Conservation (phyloP, 352 stramenopile species). For the Phytophthora kernoviae region DNA sequence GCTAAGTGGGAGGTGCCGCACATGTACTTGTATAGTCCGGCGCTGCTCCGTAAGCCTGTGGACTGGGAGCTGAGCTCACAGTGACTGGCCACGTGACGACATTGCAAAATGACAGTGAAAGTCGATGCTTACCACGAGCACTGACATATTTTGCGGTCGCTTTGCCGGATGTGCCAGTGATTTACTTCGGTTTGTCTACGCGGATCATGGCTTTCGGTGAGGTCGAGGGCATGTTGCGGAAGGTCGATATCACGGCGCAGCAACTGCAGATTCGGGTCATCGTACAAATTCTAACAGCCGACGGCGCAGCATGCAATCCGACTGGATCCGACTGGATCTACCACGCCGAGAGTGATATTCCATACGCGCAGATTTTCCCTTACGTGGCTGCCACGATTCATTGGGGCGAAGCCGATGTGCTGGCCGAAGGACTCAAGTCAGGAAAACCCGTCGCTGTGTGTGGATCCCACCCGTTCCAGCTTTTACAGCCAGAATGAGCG, state of each 20-base stretch:
- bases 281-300: constrained; percentile 36
- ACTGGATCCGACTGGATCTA: constrained; percentile 23
- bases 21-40: constrained; percentile 45
- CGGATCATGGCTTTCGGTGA: constrained; percentile 16
- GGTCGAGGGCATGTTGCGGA: constrained; percentile 33
- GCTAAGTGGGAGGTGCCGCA: constrained; percentile 44
- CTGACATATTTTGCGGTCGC: constrained; percentile 11
- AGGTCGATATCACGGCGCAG: constrained; percentile 36
- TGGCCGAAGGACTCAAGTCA: constrained; percentile 73
- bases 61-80: constrained; percentile 47
- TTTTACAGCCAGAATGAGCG: constrained; percentile 75
- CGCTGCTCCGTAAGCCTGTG: constrained; percentile 36
- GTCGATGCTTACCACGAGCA: not conserved
- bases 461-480: constrained; percentile 89
- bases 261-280: constrained; percentile 38
- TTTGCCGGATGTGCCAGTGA: constrained; percentile 12
- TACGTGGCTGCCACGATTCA: constrained; percentile 81
- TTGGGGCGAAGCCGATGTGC: constrained; percentile 63
- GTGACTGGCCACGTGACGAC: constrained; percentile 42
- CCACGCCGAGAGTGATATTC: constrained; percentile 20
- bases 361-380: constrained; percentile 82
- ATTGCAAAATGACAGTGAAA: constrained; percentile 8
- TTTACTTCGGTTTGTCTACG: constrained; percentile 46
- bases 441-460: constrained; percentile 86
- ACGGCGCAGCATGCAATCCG: not conserved